phyloP scores from a whole-genome alignment of 495 filamentous ascomycete genomes.

The Penicillium ochrochloron region DNA sequence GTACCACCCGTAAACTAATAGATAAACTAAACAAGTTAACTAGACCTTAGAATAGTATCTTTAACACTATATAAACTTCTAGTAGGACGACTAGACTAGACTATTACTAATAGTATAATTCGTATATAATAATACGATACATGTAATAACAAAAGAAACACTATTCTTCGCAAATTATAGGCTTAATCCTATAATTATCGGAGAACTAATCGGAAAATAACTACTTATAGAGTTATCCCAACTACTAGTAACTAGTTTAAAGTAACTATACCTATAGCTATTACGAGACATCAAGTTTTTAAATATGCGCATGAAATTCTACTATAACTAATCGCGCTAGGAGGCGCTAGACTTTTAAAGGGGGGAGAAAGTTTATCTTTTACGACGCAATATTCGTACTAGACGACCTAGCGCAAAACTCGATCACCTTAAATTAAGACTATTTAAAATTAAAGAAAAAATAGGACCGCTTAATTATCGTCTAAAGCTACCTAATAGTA shows the following conservation, averaged over 20 bases:
- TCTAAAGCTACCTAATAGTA: constrained; percentile 12
- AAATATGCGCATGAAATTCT: constrained; percentile 4
- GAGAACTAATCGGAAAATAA: constrained; percentile 1
- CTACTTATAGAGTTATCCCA: not conserved
- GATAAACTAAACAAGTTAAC: not conserved
- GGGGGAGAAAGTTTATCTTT: constrained; percentile 10
- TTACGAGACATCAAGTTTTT: not conserved
- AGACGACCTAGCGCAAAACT: constrained; percentile 17
- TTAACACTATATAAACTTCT: constrained; percentile 20
- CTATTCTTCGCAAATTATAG: constrained; percentile 29
- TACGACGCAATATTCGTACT: constrained; percentile 10
- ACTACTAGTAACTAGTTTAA: not conserved
- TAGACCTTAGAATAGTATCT: not conserved
- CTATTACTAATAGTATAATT: constrained; percentile 34
- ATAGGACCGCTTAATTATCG: constrained; percentile 17
- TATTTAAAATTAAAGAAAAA: constrained; percentile 20
- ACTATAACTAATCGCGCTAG: constrained; percentile 1
- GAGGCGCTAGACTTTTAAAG: constrained; percentile 2
- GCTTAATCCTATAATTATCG: constrained; percentile 5
- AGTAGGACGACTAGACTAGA: constrained; percentile 34
- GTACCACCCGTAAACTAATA: not conserved
- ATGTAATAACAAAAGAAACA: not conserved
- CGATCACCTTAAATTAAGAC: constrained; percentile 12
- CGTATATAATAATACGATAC: constrained; percentile 25
- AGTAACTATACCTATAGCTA: constrained; percentile 6